These are phyloP conservation scores for Pseudopithomyces chartarum DNA, from an alignment of 2,329 filamentous ascomycete species.

Conservation along the genomic window DNA sequence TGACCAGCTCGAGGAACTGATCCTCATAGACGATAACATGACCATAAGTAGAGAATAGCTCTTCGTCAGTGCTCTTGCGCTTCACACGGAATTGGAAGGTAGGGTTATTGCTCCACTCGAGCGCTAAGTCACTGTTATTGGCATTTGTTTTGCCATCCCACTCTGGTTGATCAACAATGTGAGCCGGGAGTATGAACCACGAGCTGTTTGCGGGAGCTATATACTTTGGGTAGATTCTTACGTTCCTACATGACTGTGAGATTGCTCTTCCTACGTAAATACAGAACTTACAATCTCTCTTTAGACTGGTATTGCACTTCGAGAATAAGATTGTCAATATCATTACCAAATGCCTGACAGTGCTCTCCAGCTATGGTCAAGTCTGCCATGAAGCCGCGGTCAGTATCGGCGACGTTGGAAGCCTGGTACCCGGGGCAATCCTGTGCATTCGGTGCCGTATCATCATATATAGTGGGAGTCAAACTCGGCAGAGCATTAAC, in stretches of 20 bases:
- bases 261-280: neutral
- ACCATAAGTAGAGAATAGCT: slow-evolving; percentile 70
- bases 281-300: slow-evolving; percentile 9
- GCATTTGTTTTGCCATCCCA: slow-evolving; percentile 20
- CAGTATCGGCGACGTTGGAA: slow-evolving; percentile 58
- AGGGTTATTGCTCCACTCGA: slow-evolving; percentile 42
- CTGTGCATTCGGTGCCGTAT: slow-evolving; percentile 25
- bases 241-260: slow-evolving; percentile 4
- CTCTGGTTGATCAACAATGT: slow-evolving; percentile 17
- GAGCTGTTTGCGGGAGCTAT: slow-evolving; percentile 17
- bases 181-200: slow-evolving; percentile 14
- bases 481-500: slow-evolving; percentile 18
- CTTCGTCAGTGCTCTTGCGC: slow-evolving; percentile 58
- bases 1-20: slow-evolving; percentile 62
- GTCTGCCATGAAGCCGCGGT: slow-evolving; percentile 65
- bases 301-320: slow-evolving; percentile 62
- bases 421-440: slow-evolving; percentile 70
- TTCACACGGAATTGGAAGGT: slow-evolving; percentile 70
- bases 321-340: slow-evolving; percentile 58
- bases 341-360: slow-evolving; percentile 63
- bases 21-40: slow-evolving; percentile 74
- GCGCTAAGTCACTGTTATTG: slow-evolving; percentile 15
- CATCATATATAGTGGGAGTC: slow-evolving; percentile 19
- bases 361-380: slow-evolving; percentile 67
- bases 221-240: slow-evolving; percentile 21